Conservation (phyloP, 2,329 filamentous ascomycete genomes). For the Stagonosporopsis cucurbitacearum region DNA sequence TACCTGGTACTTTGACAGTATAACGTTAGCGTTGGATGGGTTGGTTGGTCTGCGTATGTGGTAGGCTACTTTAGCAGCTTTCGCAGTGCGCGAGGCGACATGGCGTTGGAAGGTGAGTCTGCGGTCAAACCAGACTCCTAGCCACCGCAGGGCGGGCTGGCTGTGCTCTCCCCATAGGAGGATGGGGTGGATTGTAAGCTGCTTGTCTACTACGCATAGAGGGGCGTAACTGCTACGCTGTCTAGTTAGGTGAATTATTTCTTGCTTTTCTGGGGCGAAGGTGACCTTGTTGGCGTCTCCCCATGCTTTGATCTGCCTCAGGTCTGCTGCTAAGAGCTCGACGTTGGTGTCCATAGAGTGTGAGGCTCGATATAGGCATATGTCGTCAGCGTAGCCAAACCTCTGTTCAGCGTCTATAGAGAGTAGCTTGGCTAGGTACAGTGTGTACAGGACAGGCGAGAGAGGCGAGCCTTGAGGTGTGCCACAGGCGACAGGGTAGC, state of each 20-base stretch:
- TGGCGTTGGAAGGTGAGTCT: no score
- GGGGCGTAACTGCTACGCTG: no score
- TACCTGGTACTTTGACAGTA: no score
- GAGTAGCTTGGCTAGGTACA: no score
- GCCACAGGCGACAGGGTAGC: no score
- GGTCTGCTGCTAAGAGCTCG: no score
- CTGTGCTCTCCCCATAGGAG: not conserved
- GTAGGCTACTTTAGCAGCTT: not conserved
- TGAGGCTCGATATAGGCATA: not conserved
- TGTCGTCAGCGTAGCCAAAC: not conserved
- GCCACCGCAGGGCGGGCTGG: not conserved
- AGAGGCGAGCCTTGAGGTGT: no score
- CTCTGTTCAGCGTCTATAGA: not conserved
- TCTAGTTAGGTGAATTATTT: conserved; percentile 16
- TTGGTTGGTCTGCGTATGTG: not conserved
- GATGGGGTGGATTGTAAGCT: conserved; percentile 7
- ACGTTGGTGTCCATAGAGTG: no score
- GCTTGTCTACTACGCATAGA: conserved; percentile 5
- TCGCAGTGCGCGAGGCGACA: not conserved
- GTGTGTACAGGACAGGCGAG: no score
- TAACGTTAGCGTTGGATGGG: no score
- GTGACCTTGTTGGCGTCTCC: conserved; percentile 9
- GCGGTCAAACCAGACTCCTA: no score
- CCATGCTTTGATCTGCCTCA: no score
- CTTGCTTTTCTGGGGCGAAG: conserved; percentile 17